phyloP scores from a whole-genome alignment of 2,329 filamentous ascomycete genomes.

The Aspergillus uvarum region DNA sequence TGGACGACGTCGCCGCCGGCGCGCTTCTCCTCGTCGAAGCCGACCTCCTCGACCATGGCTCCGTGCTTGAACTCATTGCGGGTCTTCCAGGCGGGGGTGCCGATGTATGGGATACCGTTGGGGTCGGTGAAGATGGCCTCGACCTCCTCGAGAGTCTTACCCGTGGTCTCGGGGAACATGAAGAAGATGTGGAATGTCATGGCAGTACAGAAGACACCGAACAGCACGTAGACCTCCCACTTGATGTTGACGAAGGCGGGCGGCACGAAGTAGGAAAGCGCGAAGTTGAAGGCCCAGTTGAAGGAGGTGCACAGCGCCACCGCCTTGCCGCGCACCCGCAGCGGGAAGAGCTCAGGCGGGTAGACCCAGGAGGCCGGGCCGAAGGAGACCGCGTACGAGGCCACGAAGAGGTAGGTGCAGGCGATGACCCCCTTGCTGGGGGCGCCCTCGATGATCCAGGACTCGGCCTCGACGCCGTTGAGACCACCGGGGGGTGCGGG shows the following conservation, averaged over 20 bases:
- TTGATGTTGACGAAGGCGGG: slow-evolving; percentile 57
- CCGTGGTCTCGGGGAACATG: slow-evolving; percentile 66
- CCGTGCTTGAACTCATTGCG: slow-evolving; percentile 30
- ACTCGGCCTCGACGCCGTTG: slow-evolving; percentile 34
- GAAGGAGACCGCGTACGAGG: slow-evolving; percentile 66
- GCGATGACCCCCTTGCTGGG: slow-evolving; percentile 67
- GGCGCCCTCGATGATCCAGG: slow-evolving; percentile 40
- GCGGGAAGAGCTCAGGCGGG: slow-evolving; percentile 62
- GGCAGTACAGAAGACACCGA: slow-evolving; percentile 67
- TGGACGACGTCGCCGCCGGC: slow-evolving; percentile 13
- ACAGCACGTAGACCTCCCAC: slow-evolving; percentile 69
- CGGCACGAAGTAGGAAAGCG: slow-evolving; percentile 56
- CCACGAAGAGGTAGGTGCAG: slow-evolving; percentile 71
- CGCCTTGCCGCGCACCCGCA: slow-evolving; percentile 63
- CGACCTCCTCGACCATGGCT: slow-evolving; percentile 30
- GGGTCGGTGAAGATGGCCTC: slow-evolving; percentile 64
- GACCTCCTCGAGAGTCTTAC: slow-evolving; percentile 74
- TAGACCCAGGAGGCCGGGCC: slow-evolving; percentile 61
- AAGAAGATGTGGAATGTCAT: slow-evolving; percentile 68
- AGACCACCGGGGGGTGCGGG: slow-evolving; percentile 44
- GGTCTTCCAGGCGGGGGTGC: slow-evolving; percentile 42
- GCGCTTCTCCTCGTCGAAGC: slow-evolving; percentile 32
- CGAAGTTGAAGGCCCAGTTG: slow-evolving; percentile 65
- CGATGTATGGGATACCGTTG: slow-evolving; percentile 36
- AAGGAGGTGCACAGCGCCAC: slow-evolving; percentile 60